Evolutionary conservation across 371 early-diverging fungal genomes (phyloP).

Genomic region (Batkoa obscura): DNA sequence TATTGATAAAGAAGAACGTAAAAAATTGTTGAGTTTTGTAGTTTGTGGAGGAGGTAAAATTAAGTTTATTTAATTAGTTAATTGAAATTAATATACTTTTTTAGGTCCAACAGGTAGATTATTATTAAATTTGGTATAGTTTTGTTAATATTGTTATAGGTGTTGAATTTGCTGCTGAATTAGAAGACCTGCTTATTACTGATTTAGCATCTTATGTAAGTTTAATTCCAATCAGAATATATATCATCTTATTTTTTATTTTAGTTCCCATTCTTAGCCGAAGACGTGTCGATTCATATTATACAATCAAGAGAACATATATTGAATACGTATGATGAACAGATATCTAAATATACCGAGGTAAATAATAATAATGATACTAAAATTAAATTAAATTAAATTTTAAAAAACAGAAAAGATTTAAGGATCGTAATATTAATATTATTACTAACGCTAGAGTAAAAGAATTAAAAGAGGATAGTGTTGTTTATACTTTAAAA

Average conservation of each 20-base stretch:
- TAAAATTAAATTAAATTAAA: too few species aligned
- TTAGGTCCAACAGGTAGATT: constrained; percentile 9
- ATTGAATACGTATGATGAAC: constrained; percentile 57
- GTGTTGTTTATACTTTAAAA: constrained; percentile 26
- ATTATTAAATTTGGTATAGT: background rate
- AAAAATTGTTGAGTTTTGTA: constrained; percentile 65
- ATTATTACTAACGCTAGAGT: constrained; percentile 57
- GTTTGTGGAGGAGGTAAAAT: constrained; percentile 57
- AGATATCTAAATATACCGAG: constrained; percentile 27
- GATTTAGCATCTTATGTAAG: constrained; percentile 50
- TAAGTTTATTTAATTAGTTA: background rate
- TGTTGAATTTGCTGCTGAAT: constrained; percentile 64
- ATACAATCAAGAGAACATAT: constrained; percentile 62
- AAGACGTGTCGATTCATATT: constrained; percentile 43
- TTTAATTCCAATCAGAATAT: background rate
- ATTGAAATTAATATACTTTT: background rate
- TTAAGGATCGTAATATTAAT: constrained; percentile 47
- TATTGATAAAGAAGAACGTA: constrained; percentile 47
- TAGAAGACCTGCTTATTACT: constrained; percentile 66
- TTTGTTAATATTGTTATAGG: constrained; percentile 11
- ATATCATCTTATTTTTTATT: background rate
- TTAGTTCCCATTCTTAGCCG: constrained; percentile 37
- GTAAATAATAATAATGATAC: too few species aligned
- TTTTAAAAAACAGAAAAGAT: constrained; percentile 18
- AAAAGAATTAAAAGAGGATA: constrained; percentile 23